A percentile compares a stretch with the other conserved stretches of the same genome.
phyloP scores from a whole-genome alignment of 164 flowering plant species.

The Malania oleifera region DNA sequence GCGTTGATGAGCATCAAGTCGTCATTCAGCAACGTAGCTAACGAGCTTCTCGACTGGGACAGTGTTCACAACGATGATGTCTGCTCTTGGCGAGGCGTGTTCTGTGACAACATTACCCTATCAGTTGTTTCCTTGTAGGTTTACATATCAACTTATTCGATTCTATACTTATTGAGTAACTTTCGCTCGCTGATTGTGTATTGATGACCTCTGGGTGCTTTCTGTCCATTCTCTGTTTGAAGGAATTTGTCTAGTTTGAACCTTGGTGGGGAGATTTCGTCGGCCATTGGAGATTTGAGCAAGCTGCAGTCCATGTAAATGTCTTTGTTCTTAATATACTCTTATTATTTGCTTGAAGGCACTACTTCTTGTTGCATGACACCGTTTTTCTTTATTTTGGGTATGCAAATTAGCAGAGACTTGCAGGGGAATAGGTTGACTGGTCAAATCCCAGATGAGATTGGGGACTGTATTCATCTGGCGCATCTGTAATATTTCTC shows the following conservation, averaged over 20 bases:
- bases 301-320: conserved; percentile 59
- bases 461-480: conserved; percentile 65
- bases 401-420: conserved; percentile 40
- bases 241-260: conserved; percentile 83
- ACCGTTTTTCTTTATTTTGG: not conserved
- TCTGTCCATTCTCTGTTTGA: conserved; percentile 1
- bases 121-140: conserved; percentile 76
- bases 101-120: conserved; percentile 53
- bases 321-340: not conserved
- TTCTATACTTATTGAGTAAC: not conserved
- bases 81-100: conserved; percentile 90
- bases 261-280: conserved; percentile 84
- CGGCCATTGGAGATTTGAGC: conserved; percentile 71
- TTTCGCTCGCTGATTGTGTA: not conserved
- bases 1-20: conserved; percentile 68
- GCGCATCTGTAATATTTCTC: conserved; percentile 38
- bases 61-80: conserved; percentile 44
- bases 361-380: not conserved
- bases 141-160: not conserved
- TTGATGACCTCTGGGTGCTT: not conserved
- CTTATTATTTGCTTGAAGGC: not conserved
- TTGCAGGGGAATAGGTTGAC: conserved; percentile 72
- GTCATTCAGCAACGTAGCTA: conserved; percentile 67
- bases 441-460: conserved; percentile 95
- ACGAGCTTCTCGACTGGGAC: conserved; percentile 82